These are phyloP conservation scores for Trichoderma citrinoviride DNA, from an alignment of 2,329 filamentous ascomycete genomes.

Conservation along the genomic window DNA sequence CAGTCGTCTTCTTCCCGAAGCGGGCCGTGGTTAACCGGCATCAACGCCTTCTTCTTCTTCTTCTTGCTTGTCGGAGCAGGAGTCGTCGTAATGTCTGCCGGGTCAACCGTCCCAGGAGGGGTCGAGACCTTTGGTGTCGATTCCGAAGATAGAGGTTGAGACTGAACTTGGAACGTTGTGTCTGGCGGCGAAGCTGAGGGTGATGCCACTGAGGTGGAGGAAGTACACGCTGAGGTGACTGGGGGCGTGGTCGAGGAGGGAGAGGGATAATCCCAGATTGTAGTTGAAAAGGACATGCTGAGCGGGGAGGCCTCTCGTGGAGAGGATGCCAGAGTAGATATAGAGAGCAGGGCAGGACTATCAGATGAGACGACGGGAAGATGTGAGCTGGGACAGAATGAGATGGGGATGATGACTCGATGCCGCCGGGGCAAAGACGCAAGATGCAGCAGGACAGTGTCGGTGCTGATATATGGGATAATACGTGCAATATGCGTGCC, in stretches of 20 bases:
- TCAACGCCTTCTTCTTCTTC: conserved; percentile 17
- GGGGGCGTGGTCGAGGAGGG: conserved; percentile 7
- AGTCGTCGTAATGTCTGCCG: conserved; percentile 9
- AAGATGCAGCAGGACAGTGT: neutral
- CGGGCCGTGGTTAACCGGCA: conserved; percentile 19
- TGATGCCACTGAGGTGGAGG: conserved; percentile 9
- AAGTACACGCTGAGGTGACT: conserved; percentile 7
- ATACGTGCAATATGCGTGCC: too few species aligned
- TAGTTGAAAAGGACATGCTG: conserved; percentile 19
- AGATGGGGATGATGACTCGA: neutral
- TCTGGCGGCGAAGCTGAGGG: conserved; percentile 13
- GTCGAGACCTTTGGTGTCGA: neutral
- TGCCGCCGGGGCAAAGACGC: neutral
- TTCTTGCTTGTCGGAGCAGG: conserved; percentile 14
- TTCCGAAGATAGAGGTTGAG: neutral
- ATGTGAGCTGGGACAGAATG: neutral
- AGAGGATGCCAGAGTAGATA: neutral
- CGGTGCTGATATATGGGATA: neutral
- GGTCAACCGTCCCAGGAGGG: conserved; percentile 1
- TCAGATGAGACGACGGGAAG: neutral
- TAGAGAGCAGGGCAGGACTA: neutral
- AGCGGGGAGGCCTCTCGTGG: neutral
- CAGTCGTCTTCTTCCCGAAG: conserved; percentile 31
- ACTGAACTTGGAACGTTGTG: neutral
- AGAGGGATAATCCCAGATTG: conserved; percentile 20